Percentiles rank a stretch among this genome's conserved stretches.
These are phyloP conservation scores for Aspergillus leporis DNA, from an alignment of 495 filamentous ascomycete species.

Conservation along the genomic window DNA sequence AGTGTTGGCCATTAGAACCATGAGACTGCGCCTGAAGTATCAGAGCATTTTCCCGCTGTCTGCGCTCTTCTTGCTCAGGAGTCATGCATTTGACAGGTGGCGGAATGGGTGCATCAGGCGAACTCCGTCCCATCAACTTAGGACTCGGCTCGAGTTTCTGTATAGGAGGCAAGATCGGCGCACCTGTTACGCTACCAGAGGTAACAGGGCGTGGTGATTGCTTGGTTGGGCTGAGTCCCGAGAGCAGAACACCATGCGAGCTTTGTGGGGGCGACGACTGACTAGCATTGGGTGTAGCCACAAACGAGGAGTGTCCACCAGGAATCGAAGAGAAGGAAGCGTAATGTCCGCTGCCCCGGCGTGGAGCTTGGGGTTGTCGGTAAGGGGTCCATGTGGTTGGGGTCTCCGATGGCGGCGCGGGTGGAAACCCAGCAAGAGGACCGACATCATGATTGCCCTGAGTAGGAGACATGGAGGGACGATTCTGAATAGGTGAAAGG, in stretches of 20 bases:
- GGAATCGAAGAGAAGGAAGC: slow-evolving; percentile 35
- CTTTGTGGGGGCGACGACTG: slow-evolving; percentile 47
- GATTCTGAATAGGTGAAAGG: slow-evolving; percentile 44
- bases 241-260: slow-evolving; percentile 55
- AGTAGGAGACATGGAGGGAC: slow-evolving; percentile 51
- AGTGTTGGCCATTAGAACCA: slow-evolving; percentile 27
- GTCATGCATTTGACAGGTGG: slow-evolving; percentile 50
- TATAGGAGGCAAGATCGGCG: slow-evolving; percentile 50
- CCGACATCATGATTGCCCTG: slow-evolving; percentile 50
- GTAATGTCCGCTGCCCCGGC: slow-evolving; percentile 30
- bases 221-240: slow-evolving; percentile 77
- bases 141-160: slow-evolving; percentile 51
- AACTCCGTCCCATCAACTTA: slow-evolving; percentile 50
- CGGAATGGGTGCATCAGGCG: slow-evolving; percentile 47
- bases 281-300: slow-evolving; percentile 36
- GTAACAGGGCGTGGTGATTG: slow-evolving; percentile 57
- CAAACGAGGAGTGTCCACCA: slow-evolving; percentile 24
- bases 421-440: slow-evolving; percentile 47
- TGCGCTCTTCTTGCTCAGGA: slow-evolving; percentile 47
- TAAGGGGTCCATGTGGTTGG: slow-evolving; percentile 37
- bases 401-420: slow-evolving; percentile 29
- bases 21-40: slow-evolving; percentile 27
- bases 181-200: slow-evolving; percentile 45
- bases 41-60: slow-evolving; percentile 42
- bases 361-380: slow-evolving; percentile 36